Percentiles rank a stretch among this genome's conserved stretches.
Evolutionary conservation across 768 basidiomycete species (phyloP).

Genomic region (Pisolithus marmoratus): DNA sequence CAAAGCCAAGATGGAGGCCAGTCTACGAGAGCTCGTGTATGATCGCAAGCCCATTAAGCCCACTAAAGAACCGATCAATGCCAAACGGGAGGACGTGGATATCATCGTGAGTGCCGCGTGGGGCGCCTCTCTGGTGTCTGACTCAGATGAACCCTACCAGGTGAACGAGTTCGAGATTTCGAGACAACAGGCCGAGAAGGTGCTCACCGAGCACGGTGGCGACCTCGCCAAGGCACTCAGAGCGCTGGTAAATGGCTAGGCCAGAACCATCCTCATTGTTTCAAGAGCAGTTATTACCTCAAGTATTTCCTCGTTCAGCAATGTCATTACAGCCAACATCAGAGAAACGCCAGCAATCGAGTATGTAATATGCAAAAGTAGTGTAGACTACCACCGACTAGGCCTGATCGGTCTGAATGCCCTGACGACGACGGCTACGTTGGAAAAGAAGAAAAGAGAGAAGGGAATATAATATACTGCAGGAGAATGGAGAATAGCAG

Average conservation of each 20-base stretch:
- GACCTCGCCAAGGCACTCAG: conserved; percentile 25
- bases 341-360: conserved; percentile 21
- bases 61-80: conserved; percentile 13
- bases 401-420: conserved; percentile 10
- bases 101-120: conserved; percentile 19
- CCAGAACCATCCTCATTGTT: neutral
- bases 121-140: neutral
- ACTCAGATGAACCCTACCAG: conserved; percentile 6
- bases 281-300: neutral
- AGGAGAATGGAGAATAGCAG: conserved; percentile 4
- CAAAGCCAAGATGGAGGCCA: conserved; percentile 28
- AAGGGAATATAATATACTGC: conserved; percentile 13
- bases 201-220: conserved; percentile 23
- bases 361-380: conserved; percentile 5
- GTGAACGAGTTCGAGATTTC: conserved; percentile 27
- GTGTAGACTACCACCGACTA: neutral
- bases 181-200: conserved; percentile 24
- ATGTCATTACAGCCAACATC: conserved; percentile 27
- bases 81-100: conserved; percentile 26
- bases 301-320: conserved; percentile 12
- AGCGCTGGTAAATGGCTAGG: conserved; percentile 20
- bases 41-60: conserved; percentile 53
- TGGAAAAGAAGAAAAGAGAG: conserved; percentile 7
- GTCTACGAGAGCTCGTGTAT: conserved; percentile 47
- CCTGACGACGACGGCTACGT: neutral